A percentile compares a stretch with the other conserved stretches of the same genome.
Evolutionary conservation across 805 yeast species (phyloP).

Genomic region (Lipomyces sp.): DNA sequence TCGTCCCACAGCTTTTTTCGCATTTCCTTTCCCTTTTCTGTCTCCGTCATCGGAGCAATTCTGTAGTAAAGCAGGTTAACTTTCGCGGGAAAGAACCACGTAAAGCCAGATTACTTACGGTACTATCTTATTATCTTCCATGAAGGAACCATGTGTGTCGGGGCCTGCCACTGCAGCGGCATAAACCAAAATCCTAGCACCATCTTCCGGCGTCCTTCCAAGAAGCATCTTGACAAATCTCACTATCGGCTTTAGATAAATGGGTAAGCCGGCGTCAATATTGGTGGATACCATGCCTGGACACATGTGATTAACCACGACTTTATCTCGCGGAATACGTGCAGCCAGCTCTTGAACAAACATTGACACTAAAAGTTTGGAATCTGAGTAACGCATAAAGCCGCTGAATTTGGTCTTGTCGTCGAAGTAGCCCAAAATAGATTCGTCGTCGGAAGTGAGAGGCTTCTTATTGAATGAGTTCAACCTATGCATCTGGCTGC

Average conservation of each 20-base stretch:
- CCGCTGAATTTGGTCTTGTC: slow-evolving; percentile 11
- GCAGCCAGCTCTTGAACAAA: slow-evolving; percentile 11
- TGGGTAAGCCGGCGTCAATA: background rate
- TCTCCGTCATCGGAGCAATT: slow-evolving; percentile 1
- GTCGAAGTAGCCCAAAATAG: slow-evolving; percentile 6
- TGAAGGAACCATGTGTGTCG: slow-evolving; percentile 10
- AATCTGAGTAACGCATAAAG: background rate
- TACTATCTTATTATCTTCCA: slow-evolving; percentile 4
- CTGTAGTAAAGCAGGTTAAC: background rate
- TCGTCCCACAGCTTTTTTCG: slow-evolving; percentile 8
- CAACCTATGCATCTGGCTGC: slow-evolving; percentile 3
- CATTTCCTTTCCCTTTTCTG: slow-evolving; percentile 8
- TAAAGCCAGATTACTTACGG: background rate
- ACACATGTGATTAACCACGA: slow-evolving; percentile 8
- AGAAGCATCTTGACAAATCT: background rate
- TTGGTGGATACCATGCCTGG: slow-evolving; percentile 11
- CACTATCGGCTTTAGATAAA: slow-evolving; percentile 2
- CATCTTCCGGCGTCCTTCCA: slow-evolving; percentile 10
- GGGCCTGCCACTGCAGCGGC: slow-evolving; percentile 14
- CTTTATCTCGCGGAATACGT: slow-evolving; percentile 6
- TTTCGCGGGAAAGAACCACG: background rate
- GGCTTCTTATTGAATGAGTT: slow-evolving; percentile 8
- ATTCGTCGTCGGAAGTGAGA: background rate
- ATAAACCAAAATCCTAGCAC: slow-evolving; percentile 8
- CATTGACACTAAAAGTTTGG: slow-evolving; percentile 9